Percentiles rank a stretch among this genome's conserved stretches.
These are phyloP conservation scores for Conticribra weissflogii DNA, from an alignment of 108 stramenopile species.

Conservation along the genomic window DNA sequence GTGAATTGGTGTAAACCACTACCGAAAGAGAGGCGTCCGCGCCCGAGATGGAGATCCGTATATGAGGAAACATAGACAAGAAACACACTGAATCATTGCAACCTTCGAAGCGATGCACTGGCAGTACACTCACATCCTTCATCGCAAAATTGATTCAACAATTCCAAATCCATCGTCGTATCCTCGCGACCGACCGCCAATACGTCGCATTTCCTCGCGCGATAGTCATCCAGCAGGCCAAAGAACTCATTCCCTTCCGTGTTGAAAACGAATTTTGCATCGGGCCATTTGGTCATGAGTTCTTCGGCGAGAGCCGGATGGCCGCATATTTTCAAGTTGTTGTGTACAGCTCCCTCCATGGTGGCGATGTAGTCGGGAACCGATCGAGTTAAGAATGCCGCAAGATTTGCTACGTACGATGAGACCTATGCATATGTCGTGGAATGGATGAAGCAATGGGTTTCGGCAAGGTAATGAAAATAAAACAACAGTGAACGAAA, in stretches of 20 bases:
- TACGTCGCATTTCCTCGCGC: conserved; percentile 6
- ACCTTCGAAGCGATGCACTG: too few relatives aligned
- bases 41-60: too few relatives aligned
- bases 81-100: too few relatives aligned
- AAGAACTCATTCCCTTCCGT: neutral
- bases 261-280: conserved; percentile 1
- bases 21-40: too few relatives aligned
- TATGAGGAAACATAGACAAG: too few relatives aligned
- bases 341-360: neutral
- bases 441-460: too few relatives aligned
- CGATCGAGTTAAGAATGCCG: neutral
- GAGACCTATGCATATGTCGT: too few relatives aligned
- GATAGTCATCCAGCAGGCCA: conserved; percentile 1
- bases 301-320: neutral
- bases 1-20: too few relatives aligned
- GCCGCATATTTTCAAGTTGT: neutral
- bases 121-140: neutral
- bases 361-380: neutral
- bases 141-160: neutral
- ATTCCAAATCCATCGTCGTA: conserved; percentile 1
- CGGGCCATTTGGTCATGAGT: neutral
- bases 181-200: neutral
- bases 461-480: too few relatives aligned
- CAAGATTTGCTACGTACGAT: conserved; percentile 2
- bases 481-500: too few relatives aligned